phyloP scores from a whole-genome alignment of 768 basidiomycete species.

The Panellus pusillus region DNA sequence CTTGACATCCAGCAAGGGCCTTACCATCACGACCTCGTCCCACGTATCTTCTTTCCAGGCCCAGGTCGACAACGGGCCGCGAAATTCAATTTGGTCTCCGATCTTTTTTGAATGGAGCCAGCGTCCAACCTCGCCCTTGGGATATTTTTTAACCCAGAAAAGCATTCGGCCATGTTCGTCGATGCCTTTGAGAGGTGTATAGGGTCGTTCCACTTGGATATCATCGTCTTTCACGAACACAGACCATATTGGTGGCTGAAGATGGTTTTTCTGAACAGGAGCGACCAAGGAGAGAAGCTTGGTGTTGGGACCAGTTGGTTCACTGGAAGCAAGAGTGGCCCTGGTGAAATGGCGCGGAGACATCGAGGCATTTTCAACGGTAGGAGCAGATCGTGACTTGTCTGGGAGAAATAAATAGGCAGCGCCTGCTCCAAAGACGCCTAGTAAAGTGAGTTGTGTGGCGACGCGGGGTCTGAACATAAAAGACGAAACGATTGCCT shows the following conservation, averaged over 20 bases:
- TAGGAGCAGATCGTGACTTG: constrained; percentile 45
- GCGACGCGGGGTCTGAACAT: too few relatives aligned
- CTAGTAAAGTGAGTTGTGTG: constrained; percentile 16
- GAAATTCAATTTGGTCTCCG: constrained; percentile 72
- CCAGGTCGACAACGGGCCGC: constrained; percentile 77
- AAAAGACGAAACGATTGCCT: too few relatives aligned
- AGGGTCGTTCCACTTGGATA: constrained; percentile 84
- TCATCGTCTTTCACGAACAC: constrained; percentile 84
- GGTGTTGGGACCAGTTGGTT: constrained; percentile 53
- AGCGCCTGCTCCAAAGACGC: constrained; percentile 41
- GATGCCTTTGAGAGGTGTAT: constrained; percentile 77
- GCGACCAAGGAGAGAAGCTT: constrained; percentile 65
- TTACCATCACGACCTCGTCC: constrained; percentile 82
- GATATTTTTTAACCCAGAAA: constrained; percentile 83
- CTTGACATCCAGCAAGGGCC: neutral
- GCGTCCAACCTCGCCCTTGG: constrained; percentile 75
- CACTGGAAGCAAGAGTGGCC: constrained; percentile 54
- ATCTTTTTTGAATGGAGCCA: constrained; percentile 74
- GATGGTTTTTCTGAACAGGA: constrained; percentile 23
- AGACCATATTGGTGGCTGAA: constrained; percentile 61
- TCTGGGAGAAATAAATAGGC: constrained; percentile 56
- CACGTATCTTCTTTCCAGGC: constrained; percentile 51
- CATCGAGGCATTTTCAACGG: constrained; percentile 35
- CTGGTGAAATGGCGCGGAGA: constrained; percentile 59
- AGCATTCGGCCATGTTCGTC: constrained; percentile 64